A percentile compares a stretch with the other conserved stretches of the same genome.
These are phyloP conservation scores for Inga oerstediana DNA, from an alignment of 306 rosid species.

Conservation along the genomic window DNA sequence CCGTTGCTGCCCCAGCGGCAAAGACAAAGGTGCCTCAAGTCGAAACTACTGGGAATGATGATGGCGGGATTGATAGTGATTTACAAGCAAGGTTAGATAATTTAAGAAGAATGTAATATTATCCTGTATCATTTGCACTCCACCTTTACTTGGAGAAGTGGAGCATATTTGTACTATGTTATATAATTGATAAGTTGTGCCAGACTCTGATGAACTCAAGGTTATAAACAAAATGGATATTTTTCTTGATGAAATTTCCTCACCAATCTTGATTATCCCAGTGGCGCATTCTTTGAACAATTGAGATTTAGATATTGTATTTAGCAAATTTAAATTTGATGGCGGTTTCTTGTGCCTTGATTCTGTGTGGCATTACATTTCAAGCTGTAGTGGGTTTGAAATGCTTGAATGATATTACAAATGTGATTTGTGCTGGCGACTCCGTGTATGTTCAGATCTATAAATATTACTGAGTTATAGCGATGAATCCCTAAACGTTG, in stretches of 20 bases:
- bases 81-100: slow-evolving; percentile 82
- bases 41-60: slow-evolving; percentile 64
- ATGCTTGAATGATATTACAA: neutral
- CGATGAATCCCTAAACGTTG: neutral
- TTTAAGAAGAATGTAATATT: slow-evolving; percentile 64
- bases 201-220: slow-evolving; percentile 30
- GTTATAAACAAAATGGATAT: slow-evolving; percentile 22
- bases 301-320: neutral
- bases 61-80: slow-evolving; percentile 72
- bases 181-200: slow-evolving; percentile 28
- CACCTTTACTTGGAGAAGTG: slow-evolving; percentile 29
- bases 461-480: neutral
- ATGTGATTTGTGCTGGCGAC: neutral
- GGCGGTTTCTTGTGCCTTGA: neutral
- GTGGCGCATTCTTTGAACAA: neutral
- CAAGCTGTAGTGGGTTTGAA: slow-evolving; percentile 1
- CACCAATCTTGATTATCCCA: neutral
- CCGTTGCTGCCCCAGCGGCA: slow-evolving; percentile 67
- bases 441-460: neutral
- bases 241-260: slow-evolving; percentile 19
- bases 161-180: slow-evolving; percentile 31
- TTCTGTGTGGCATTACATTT: neutral
- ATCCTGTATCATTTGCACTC: slow-evolving; percentile 35
- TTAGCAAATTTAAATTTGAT: neutral
- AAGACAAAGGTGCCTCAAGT: slow-evolving; percentile 67